Percentiles rank a stretch among this genome's conserved stretches.
phyloP scores from a whole-genome alignment of 2,329 filamentous ascomycete species.

The Stylonectria norvegica region DNA sequence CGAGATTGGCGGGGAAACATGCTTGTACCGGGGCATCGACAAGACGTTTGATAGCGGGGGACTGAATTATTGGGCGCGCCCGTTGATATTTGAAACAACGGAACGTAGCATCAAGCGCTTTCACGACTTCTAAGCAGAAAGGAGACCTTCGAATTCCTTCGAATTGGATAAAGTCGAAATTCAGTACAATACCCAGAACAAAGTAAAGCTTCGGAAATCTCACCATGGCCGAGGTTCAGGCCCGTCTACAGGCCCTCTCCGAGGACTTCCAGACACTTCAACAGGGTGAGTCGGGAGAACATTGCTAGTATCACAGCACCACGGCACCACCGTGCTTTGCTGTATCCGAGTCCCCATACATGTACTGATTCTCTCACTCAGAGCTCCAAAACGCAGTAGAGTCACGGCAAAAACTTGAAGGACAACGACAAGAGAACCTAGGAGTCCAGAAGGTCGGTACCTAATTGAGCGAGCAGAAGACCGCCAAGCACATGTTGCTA shows the following conservation, averaged over 20 bases:
- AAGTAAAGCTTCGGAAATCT: neutral
- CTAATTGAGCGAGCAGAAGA: no score
- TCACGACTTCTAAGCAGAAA: no score
- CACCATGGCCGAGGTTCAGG: constrained; percentile 69
- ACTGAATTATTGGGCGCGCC: no score
- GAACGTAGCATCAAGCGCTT: no score
- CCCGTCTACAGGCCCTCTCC: constrained; percentile 74
- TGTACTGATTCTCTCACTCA: constrained; percentile 36
- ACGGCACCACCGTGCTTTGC: no score
- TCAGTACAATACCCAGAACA: no score
- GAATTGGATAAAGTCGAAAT: no score
- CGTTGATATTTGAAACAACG: no score
- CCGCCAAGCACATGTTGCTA: no score
- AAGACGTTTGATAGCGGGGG: constrained; percentile 23
- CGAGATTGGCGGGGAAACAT: constrained; percentile 41
- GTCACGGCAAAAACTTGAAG: constrained; percentile 86
- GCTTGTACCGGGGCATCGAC: constrained; percentile 32
- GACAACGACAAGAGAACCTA: constrained; percentile 89
- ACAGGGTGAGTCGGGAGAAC: constrained; percentile 58
- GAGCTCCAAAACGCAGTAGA: constrained; percentile 75
- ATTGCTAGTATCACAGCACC: no score
- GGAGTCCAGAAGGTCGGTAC: constrained; percentile 71
- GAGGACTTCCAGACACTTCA: constrained; percentile 88
- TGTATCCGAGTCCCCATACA: no score
- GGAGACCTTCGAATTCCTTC: no score